phyloP scores from a whole-genome alignment of 768 basidiomycete genomes.

The Collybiopsis luxurians region DNA sequence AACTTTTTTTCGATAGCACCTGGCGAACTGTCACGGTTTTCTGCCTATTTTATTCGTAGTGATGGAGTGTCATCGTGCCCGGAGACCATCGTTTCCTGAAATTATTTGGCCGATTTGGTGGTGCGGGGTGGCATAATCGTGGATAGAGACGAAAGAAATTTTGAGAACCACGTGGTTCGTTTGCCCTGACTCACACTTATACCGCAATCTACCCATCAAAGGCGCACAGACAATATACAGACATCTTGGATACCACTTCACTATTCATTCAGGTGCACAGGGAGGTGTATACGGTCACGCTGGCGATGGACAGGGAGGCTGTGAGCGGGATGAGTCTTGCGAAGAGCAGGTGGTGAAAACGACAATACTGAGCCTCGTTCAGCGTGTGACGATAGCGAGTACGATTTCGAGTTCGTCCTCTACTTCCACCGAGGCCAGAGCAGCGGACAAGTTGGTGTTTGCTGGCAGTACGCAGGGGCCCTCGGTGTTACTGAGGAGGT shows the following conservation, averaged over 20 bases:
- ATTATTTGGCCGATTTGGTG: too few relatives aligned
- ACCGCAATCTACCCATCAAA: constrained; percentile 67
- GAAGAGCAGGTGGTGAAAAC: constrained; percentile 58
- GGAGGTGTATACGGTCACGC: constrained; percentile 70
- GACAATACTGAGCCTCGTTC: constrained; percentile 58
- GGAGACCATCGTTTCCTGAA: too few relatives aligned
- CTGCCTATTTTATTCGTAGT: too few relatives aligned
- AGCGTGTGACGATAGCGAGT: constrained; percentile 29
- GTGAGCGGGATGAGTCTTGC: constrained; percentile 63
- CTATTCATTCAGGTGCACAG: constrained; percentile 76
- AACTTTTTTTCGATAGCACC: too few relatives aligned
- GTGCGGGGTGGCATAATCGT: too few relatives aligned
- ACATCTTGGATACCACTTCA: constrained; percentile 74
- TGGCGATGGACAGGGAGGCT: constrained; percentile 69
- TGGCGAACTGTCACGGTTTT: too few relatives aligned
- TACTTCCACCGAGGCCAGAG: constrained; percentile 10
- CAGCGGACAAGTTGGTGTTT: constrained; percentile 55
- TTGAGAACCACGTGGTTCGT: too few relatives aligned
- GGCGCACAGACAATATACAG: constrained; percentile 68
- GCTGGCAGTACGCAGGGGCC: constrained; percentile 84
- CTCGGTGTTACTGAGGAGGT: constrained; percentile 70
- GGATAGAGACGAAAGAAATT: too few relatives aligned
- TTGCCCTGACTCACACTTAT: too few relatives aligned
- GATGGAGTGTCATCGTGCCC: too few relatives aligned
- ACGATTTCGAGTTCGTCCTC: too few relatives aligned